phyloP scores from a whole-genome alignment of 305 asterid genomes.

The Coffea humblotiana region DNA sequence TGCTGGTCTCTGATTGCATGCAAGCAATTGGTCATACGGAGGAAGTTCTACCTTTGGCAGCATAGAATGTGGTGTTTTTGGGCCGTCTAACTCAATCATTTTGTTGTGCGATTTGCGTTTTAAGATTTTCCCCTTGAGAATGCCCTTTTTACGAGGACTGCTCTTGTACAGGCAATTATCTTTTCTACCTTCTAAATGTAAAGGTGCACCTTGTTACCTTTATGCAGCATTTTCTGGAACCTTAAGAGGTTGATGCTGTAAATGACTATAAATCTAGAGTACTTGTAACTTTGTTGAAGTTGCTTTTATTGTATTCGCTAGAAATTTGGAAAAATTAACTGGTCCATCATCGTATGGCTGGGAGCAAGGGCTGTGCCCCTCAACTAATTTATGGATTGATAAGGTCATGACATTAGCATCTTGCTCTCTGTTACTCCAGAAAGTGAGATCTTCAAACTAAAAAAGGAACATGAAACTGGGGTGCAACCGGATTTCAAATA shows the following conservation, averaged over 20 bases:
- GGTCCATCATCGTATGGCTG: neutral
- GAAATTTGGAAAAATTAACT: neutral
- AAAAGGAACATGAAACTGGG: no score
- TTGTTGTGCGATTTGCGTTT: constrained; percentile 2
- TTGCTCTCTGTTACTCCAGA: neutral
- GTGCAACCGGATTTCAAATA: no score
- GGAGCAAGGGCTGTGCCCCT: neutral
- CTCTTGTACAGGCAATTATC: constrained; percentile 1
- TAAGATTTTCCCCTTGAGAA: neutral
- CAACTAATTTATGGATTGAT: neutral
- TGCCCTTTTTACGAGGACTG: neutral
- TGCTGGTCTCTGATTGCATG: constrained; percentile 20
- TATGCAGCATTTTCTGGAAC: neutral
- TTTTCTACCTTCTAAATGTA: neutral
- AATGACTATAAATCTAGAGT: neutral
- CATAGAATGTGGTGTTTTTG: neutral
- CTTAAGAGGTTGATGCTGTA: constrained; percentile 13
- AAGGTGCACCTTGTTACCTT: neutral
- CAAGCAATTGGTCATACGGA: constrained; percentile 25
- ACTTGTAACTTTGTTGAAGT: neutral
- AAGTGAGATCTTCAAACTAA: neutral
- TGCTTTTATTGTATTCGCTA: neutral
- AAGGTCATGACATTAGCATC: neutral
- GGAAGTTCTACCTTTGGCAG: constrained; percentile 11
- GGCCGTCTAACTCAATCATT: constrained; percentile 17